A percentile compares a stretch with the other conserved stretches of the same genome.
Evolutionary conservation across 176 grass and related monocot genomes (phyloP).

Genomic region (Musa acuminata): DNA sequence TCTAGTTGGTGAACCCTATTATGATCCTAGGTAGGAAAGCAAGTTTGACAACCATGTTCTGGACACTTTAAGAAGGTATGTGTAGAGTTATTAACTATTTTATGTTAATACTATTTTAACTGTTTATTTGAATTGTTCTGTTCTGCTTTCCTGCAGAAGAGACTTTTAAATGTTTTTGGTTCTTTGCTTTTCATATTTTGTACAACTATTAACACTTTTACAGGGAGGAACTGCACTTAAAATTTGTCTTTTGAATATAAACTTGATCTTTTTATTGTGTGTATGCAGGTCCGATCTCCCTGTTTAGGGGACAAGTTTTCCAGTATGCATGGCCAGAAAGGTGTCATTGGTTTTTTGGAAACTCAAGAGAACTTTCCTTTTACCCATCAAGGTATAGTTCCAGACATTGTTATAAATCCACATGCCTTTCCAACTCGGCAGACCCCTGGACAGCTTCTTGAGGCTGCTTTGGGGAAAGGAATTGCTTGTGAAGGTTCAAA

Average conservation of each 20-base stretch:
- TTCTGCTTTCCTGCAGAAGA: not conserved
- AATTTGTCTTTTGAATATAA: not conserved
- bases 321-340: conserved; percentile 95
- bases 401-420: conserved; percentile 93
- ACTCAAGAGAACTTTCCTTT: conserved; percentile 94
- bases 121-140: not conserved
- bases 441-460: conserved; percentile 90
- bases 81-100: not conserved
- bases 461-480: conserved; percentile 94
- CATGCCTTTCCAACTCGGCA: conserved; percentile 97
- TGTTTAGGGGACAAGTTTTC: conserved; percentile 93
- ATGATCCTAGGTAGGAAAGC: too few species aligned
- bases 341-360: conserved; percentile 85
- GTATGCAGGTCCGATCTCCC: conserved; percentile 70
- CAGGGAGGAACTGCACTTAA: not conserved
- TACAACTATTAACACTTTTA: not conserved
- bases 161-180: not conserved
- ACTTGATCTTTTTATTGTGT: conserved; percentile 7
- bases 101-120: not conserved
- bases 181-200: not conserved
- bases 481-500: conserved; percentile 50
- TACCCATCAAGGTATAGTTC: conserved; percentile 79
- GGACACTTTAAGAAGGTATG: not conserved
- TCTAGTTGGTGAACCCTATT: too few species aligned
- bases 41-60: too few species aligned